A percentile compares a stretch with the other conserved stretches of the same genome.
These are phyloP conservation scores for Rhodofomes roseus DNA, from an alignment of 1,284 basidiomycete species.

Conservation along the genomic window DNA sequence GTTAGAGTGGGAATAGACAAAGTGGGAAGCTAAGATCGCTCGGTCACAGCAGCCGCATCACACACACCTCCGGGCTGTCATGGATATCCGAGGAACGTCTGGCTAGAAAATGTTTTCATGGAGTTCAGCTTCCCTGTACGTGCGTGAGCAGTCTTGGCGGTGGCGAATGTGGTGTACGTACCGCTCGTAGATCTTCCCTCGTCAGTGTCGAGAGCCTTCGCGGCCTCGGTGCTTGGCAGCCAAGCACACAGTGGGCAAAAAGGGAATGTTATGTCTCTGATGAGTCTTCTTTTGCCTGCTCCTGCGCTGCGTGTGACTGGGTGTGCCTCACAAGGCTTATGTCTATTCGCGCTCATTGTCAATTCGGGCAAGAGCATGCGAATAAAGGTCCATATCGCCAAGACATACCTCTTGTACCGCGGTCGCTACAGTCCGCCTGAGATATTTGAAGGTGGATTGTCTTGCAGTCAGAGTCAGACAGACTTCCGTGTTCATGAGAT, in stretches of 20 bases:
- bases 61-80: not conserved
- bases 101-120: not conserved
- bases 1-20: conserved; percentile 5
- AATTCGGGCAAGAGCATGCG: not conserved
- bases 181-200: not conserved
- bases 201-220: not conserved
- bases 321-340: no score
- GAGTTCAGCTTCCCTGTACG: not conserved
- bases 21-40: not conserved
- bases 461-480: no score
- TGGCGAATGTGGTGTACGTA: not conserved
- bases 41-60: not conserved
- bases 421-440: no score
- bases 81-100: not conserved
- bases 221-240: not conserved
- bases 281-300: no score
- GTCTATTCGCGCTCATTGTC: not conserved
- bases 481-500: no score
- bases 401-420: not conserved
- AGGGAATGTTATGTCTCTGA: not conserved
- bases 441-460: no score
- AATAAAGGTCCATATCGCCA: not conserved
- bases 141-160: not conserved
- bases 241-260: not conserved
- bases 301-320: no score